Base-by-base conservation (phyloP, 1,284 basidiomycete genomes). In the Ganoderma sinense region DNA sequence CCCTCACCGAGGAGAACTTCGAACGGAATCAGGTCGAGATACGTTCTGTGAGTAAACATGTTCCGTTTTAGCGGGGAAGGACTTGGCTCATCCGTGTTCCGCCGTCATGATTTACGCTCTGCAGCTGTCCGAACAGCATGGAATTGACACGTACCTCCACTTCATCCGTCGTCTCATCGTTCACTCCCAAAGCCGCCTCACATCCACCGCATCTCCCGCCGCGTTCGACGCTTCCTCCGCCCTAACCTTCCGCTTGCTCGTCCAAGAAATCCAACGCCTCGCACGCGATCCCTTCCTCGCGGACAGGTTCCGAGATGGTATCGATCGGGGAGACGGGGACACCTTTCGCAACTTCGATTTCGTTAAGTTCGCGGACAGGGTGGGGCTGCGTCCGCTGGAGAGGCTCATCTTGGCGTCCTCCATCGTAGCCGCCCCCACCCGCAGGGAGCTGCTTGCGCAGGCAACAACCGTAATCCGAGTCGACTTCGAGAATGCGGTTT, bases 1-100 rank as follows among this genome's bases (percentile, higher is more conserved):
- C 95, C 31, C 88, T 98, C 69, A 96, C 94, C 69, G 97, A 98
- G 83, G 97, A 97, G 77, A 96, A 96, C 82, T 98, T 96, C 79
- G 94, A 95, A 79, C 90, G 94, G 80, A 95, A 97, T 81, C 91
- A 96, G 79, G 84, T 90, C 69, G 96, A 98, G 85, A 97, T 98
- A 77, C 91, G 94, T 78, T 94, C 94, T 70, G 96, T 97, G 80
- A 78, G 94, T 88, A 65, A 65, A 40, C 68, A 73, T 41, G 63
- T 68, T 67, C 16, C 66, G 16, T 45, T 45, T 29, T 13, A 48
- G 14, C 36, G 26, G 33, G n/a, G 39, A 39, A 43, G 55, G 45
- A 41, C 39, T 40, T 61, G 36, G 64, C 68, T 72, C n/a, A 66
- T 62, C 36, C 56, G 55, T 63, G 48, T 40, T 29, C 56, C 45